Percentiles rank a stretch among this genome's conserved stretches.
These are phyloP conservation scores for Fusarium nisikadoi DNA, from an alignment of 2,329 filamentous ascomycete species.

Conservation along the genomic window DNA sequence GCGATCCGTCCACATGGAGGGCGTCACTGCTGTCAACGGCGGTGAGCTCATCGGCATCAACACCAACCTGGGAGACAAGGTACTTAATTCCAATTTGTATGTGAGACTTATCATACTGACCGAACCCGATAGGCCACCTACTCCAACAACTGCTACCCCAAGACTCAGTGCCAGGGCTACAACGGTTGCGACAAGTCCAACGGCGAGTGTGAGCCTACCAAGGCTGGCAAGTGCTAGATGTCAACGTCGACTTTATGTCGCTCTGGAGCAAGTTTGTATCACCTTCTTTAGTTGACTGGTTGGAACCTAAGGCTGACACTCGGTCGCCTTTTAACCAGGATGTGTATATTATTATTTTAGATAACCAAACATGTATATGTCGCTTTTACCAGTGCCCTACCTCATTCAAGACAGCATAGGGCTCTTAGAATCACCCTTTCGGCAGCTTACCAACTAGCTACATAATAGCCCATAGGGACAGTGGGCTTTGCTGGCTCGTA, in stretches of 20 bases:
- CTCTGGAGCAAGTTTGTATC: not conserved
- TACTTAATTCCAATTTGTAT: rapidly evolving
- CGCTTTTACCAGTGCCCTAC: not conserved
- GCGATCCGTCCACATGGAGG: constrained; percentile 58
- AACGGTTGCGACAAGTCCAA: constrained; percentile 46
- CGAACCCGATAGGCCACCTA: constrained; percentile 35
- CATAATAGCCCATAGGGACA: rapidly evolving
- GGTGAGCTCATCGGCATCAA: constrained; percentile 57
- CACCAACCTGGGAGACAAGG: constrained; percentile 50
- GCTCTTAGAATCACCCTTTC: rapidly evolving
- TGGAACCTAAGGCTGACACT: rapidly evolving
- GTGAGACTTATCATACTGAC: rapidly evolving
- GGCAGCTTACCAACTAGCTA: rapidly evolving
- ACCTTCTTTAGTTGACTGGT: not conserved
- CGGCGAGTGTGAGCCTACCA: constrained; percentile 44
- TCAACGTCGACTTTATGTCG: rapidly evolving
- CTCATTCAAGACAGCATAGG: rapidly evolving
- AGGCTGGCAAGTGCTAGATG: constrained; percentile 30
- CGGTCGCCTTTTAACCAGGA: no score
- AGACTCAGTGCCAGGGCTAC: constrained; percentile 46
- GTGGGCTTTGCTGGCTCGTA: rapidly evolving
- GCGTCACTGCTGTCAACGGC: constrained; percentile 51
- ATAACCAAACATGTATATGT: not conserved
- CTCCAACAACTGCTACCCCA: constrained; percentile 46
- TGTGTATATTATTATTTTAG: not conserved